These are phyloP conservation scores for Dioszegia crocea DNA, from an alignment of 768 basidiomycete genomes.

Conservation along the genomic window DNA sequence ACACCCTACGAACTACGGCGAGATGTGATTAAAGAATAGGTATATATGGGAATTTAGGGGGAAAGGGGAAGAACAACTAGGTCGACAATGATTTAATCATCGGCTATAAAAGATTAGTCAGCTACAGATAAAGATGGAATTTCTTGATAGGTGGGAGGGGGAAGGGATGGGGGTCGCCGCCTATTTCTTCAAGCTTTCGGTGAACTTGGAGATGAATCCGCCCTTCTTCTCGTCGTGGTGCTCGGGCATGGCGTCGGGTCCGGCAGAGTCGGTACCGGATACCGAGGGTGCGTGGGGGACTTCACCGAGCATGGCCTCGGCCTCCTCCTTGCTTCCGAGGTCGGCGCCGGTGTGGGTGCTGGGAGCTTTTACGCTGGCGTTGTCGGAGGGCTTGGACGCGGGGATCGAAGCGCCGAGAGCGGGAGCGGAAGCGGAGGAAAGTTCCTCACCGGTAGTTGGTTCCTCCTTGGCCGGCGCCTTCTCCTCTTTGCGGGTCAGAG, in stretches of 20 bases:
- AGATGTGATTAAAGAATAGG: background rate
- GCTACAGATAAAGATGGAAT: background rate
- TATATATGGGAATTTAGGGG: background rate
- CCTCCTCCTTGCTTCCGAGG: slow-evolving; percentile 10
- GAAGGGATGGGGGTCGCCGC: background rate
- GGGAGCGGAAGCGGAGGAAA: slow-evolving; percentile 24
- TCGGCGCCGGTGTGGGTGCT: background rate
- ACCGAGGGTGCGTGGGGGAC: slow-evolving; percentile 30
- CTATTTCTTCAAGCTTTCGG: slow-evolving; percentile 5
- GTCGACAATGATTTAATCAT: background rate
- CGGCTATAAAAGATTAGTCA: slow-evolving; percentile 5
- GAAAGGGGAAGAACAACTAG: background rate
- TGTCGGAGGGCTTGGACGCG: slow-evolving; percentile 1
- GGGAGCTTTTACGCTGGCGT: slow-evolving; percentile 9
- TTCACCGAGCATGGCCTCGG: slow-evolving; percentile 33
- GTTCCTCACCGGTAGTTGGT: slow-evolving; percentile 46
- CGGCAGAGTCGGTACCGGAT: slow-evolving; percentile 14
- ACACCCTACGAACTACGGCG: background rate
- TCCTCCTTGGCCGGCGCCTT: slow-evolving; percentile 66
- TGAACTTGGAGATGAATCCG: slow-evolving; percentile 9
- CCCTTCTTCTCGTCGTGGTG: slow-evolving; percentile 13
- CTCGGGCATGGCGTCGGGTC: slow-evolving; percentile 26
- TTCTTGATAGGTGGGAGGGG: background rate
- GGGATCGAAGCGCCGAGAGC: slow-evolving; percentile 6
- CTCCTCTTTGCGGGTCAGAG: slow-evolving; percentile 56